phyloP scores from a whole-genome alignment of 805 yeast genomes.

The Candida manassasensis region DNA sequence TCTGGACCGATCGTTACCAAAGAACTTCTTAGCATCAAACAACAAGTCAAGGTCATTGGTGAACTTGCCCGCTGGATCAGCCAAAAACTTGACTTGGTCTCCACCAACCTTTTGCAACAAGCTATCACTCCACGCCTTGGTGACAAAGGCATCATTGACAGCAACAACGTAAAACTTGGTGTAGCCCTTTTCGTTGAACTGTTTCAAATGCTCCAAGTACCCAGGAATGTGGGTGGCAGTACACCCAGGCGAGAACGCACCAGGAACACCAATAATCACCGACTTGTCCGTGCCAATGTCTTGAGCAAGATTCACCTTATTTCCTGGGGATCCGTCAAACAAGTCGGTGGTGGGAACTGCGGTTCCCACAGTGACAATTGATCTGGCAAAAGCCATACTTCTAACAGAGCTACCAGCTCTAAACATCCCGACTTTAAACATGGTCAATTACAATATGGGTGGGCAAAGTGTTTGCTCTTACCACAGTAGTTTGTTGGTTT shows the following conservation, averaged over 20 bases:
- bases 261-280: conserved; percentile 38
- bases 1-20: conserved; percentile 72
- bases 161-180: conserved; percentile 59
- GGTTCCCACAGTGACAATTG: conserved; percentile 44
- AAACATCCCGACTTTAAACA: background rate
- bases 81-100: conserved; percentile 52
- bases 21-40: conserved; percentile 71
- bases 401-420: background rate
- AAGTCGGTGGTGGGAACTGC: conserved; percentile 54
- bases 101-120: conserved; percentile 19
- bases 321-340: conserved; percentile 63
- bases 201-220: conserved; percentile 47
- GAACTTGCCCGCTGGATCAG: conserved; percentile 78
- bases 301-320: conserved; percentile 51
- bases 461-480: too few relatives aligned
- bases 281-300: conserved; percentile 33
- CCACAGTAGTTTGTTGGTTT: too few relatives aligned
- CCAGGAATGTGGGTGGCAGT: conserved; percentile 71
- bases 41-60: conserved; percentile 57
- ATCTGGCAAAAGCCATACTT: conserved; percentile 1
- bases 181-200: conserved; percentile 65
- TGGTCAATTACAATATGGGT: background rate
- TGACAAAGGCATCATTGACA: conserved; percentile 85
- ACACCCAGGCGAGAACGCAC: conserved; percentile 82
- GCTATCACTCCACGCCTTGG: conserved; percentile 68